Conservation (phyloP, 2,329 filamentous ascomycete species). For the Clarireedia homoeocarpa region DNA sequence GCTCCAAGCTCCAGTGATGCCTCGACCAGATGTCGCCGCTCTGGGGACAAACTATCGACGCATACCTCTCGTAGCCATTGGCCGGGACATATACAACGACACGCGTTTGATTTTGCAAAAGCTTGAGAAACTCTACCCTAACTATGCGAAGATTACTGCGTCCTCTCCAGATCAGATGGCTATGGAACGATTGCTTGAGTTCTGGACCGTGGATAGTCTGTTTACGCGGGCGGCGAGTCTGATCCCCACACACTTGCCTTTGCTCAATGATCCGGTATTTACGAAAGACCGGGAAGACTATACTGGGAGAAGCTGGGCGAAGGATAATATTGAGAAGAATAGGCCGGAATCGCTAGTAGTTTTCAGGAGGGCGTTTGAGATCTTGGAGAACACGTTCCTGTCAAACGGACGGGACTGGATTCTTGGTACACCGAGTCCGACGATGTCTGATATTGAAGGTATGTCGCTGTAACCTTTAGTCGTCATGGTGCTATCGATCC, state of each 20-base stretch:
- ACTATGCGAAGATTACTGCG: neutral
- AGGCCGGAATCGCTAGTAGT: constrained; percentile 50
- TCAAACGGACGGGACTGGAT: constrained; percentile 62
- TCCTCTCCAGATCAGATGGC: neutral
- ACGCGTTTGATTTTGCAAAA: constrained; percentile 59
- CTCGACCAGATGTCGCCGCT: constrained; percentile 53
- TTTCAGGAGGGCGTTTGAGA: constrained; percentile 44
- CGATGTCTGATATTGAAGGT: constrained; percentile 60
- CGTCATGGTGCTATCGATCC: neutral
- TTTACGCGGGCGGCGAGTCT: neutral
- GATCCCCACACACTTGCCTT: neutral
- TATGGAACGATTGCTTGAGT: constrained; percentile 47
- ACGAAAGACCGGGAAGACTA: constrained; percentile 47
- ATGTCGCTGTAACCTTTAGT: neutral
- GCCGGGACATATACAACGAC: constrained; percentile 61
- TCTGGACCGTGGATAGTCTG: constrained; percentile 41
- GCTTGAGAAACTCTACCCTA: constrained; percentile 49
- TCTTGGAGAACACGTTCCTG: constrained; percentile 55
- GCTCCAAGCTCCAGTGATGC: constrained; percentile 52
- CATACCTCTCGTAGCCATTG: constrained; percentile 60
- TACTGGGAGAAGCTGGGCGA: constrained; percentile 35
- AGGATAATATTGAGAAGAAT: constrained; percentile 32
- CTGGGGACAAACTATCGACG: constrained; percentile 61
- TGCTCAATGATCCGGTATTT: constrained; percentile 49
- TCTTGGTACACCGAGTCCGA: constrained; percentile 42